Percentiles rank a stretch among this genome's conserved stretches.
These are phyloP conservation scores for Arthroderma uncinatum DNA, from an alignment of 2,329 filamentous ascomycete genomes.

Conservation along the genomic window DNA sequence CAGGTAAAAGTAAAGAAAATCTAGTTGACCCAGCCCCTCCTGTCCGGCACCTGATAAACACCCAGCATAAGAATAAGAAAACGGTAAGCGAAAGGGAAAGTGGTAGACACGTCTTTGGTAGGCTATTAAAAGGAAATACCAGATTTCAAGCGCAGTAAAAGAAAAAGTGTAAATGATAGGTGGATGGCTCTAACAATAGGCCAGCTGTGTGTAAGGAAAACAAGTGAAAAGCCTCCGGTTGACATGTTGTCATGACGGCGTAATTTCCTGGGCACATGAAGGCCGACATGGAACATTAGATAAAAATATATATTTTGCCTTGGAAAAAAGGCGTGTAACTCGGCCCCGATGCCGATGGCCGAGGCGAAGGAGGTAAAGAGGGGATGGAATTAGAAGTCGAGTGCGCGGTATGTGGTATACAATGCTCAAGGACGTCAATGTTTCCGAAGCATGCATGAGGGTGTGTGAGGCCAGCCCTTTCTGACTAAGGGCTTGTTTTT, in stretches of 20 bases:
- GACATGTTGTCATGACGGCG: background rate
- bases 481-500: background rate
- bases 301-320: background rate
- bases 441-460: background rate
- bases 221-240: background rate
- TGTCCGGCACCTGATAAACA: background rate
- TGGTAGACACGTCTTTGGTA: background rate
- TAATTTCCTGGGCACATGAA: background rate
- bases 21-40: background rate
- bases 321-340: background rate
- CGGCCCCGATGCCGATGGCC: background rate
- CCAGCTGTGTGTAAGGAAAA: background rate
- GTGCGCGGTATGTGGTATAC: background rate
- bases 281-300: background rate
- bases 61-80: background rate
- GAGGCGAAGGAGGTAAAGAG: background rate
- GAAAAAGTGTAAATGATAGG: background rate
- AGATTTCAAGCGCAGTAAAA: background rate
- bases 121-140: background rate
- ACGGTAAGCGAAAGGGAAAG: background rate
- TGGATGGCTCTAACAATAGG: background rate
- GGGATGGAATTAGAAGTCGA: background rate
- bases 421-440: background rate
- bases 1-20: background rate
- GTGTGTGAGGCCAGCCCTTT: background rate